phyloP scores from a whole-genome alignment of 2,329 filamentous ascomycete genomes.

The Cercospora janseana region DNA sequence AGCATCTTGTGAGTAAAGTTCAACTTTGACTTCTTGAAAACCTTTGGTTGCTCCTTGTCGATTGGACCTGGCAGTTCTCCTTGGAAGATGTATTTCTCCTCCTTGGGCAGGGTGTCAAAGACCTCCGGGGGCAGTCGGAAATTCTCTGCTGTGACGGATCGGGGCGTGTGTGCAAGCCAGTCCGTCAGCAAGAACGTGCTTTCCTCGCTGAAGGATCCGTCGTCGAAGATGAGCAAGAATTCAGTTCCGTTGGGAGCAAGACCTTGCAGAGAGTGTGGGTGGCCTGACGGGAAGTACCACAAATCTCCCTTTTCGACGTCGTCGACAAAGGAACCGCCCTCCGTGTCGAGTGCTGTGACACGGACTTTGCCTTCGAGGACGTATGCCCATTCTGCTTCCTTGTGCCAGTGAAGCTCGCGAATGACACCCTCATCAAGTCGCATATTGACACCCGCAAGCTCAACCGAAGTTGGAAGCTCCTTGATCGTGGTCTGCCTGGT shows the following conservation, averaged over 20 bases:
- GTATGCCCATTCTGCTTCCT: conserved; percentile 75
- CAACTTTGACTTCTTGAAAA: conserved; percentile 65
- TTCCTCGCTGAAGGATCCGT: conserved; percentile 59
- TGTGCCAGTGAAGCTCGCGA: conserved; percentile 78
- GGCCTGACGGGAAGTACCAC: conserved; percentile 77
- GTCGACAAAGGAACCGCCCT: conserved; percentile 74
- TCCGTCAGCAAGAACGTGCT: conserved; percentile 73
- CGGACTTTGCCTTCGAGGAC: conserved; percentile 66
- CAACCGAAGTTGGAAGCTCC: conserved; percentile 63
- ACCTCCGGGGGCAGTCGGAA: conserved; percentile 70
- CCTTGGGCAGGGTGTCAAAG: conserved; percentile 64
- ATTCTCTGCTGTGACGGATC: conserved; percentile 70
- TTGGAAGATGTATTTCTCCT: conserved; percentile 75
- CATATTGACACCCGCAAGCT: conserved; percentile 77
- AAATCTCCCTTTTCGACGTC: conserved; percentile 73
- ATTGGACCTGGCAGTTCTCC: conserved; percentile 62
- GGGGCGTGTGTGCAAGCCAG: conserved; percentile 71
- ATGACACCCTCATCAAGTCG: conserved; percentile 69
- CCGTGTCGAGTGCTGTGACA: conserved; percentile 70
- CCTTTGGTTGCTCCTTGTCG: conserved; percentile 61
- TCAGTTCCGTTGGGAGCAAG: conserved; percentile 60
- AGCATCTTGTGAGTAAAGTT: conserved; percentile 72
- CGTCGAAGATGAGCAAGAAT: conserved; percentile 63
- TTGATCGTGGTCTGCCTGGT: conserved; percentile 69
- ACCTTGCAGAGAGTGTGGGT: conserved; percentile 75